A percentile compares a stretch with the other conserved stretches of the same genome.
These are phyloP conservation scores for Scheffersomyces stambukii DNA, from an alignment of 1,139 yeast genomes.

Conservation along the genomic window DNA sequence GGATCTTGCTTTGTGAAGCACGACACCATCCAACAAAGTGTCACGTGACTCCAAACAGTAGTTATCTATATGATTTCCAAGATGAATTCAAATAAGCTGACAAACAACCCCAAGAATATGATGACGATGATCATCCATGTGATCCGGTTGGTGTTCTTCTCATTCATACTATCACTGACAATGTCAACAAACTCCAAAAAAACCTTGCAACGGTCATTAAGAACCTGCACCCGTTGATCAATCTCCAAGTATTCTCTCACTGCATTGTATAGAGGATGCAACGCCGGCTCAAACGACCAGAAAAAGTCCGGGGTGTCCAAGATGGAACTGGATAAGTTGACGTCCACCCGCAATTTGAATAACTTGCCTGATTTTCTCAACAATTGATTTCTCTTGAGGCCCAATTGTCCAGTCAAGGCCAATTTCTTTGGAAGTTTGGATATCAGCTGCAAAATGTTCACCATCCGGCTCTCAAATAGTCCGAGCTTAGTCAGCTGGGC, in stretches of 20 bases:
- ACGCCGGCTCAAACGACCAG: constrained; percentile 95
- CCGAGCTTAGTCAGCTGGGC: constrained; percentile 94
- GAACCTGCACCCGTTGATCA: constrained; percentile 88
- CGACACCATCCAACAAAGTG: constrained; percentile 1
- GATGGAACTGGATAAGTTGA: constrained; percentile 83
- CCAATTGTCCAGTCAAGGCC: constrained; percentile 85
- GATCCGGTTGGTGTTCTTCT: constrained; percentile 82
- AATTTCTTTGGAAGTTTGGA: constrained; percentile 83
- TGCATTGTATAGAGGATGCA: constrained; percentile 87
- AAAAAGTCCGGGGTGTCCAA: constrained; percentile 94
- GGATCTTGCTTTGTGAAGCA: constrained; percentile 1
- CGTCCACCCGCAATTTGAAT: constrained; percentile 88
- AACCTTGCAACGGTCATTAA: constrained; percentile 90
- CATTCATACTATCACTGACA: constrained; percentile 91
- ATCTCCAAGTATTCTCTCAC: constrained; percentile 90
- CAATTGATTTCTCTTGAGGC: constrained; percentile 72
- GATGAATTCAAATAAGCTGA: constrained; percentile 46
- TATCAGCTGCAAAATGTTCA: constrained; percentile 76
- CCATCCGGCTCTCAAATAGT: constrained; percentile 87
- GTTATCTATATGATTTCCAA: constrained; percentile 26
- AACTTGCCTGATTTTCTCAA: constrained; percentile 84
- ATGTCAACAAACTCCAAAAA: constrained; percentile 91
- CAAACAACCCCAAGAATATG: constrained; percentile 72
- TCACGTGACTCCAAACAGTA: no score
- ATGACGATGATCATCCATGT: constrained; percentile 88